Base-by-base conservation (phyloP, 306 rosid genomes). In the Pterocarpus macrocarpus region DNA sequence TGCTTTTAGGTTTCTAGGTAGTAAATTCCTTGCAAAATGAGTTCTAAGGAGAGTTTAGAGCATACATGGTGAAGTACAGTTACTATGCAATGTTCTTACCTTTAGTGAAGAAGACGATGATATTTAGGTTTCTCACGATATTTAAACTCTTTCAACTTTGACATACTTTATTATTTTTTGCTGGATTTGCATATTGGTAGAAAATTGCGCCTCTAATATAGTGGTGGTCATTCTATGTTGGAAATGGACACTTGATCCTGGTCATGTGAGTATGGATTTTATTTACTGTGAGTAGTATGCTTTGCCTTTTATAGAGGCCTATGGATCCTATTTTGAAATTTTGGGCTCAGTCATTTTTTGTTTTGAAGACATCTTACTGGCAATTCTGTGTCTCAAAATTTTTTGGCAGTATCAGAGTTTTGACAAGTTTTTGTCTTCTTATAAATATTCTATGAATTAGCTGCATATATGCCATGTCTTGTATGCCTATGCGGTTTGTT, bases 211-310 rank as follows among this genome's bases (percentile, higher is more conserved):
- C 28, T 22, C 28, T 22, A 22, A 22, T 22, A 62, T 36, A 72
- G 36, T 16, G 8, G 49, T 56, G 33, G 77, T 17, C 16, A 16
- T 72, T 36, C 52, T 56, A 2, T 72, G 65, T 55, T 34, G 28
- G 77, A 41, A 72, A 49, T 35, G 5, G 14, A 43, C 41, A 67
- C 8, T 39, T n/a, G 71, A 65, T n/a, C 50, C 52, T 43, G 72
- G n/a, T 39, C 8, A 16, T 22, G 33, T 8, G 36, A 43, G 7
- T 63, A 8, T 65, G 33, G 33, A n/a, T 43, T 28, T 10, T 68
- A 4, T 68, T 68, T 11, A 11, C 11, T 22, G 28, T 45, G 39
- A 63, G 41, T 32, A 13, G 14, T 63, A 5, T 34, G 17, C 44
- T 32, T 63, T 38, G n/a, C 17, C n/a, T 2, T 63, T 13, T 63